Evolutionary conservation across 805 yeast genomes (phyloP).

Genomic region (Ogataea pini): DNA sequence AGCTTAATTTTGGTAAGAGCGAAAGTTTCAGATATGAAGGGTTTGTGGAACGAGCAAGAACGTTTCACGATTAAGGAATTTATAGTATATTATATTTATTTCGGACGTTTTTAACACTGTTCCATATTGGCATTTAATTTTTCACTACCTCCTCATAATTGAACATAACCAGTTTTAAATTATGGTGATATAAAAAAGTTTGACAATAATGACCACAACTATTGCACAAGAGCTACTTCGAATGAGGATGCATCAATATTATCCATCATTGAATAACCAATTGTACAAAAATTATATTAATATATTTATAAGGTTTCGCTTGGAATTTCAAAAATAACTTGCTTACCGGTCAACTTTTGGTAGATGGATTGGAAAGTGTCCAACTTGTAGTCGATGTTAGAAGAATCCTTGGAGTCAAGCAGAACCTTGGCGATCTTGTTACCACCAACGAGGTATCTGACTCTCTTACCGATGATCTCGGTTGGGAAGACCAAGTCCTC

Average conservation of each 20-base stretch:
- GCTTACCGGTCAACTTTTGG: conserved; percentile 99
- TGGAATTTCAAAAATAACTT: conserved; percentile 96
- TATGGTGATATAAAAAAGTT: background rate
- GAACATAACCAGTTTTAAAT: too few species aligned
- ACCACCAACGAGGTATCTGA: conserved; percentile 98
- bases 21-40: conserved; percentile 21
- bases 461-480: conserved; percentile 98
- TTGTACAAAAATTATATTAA: conserved; percentile 13
- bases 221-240: conserved; percentile 6
- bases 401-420: conserved; percentile 96
- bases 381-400: conserved; percentile 96
- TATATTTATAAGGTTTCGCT: conserved; percentile 44
- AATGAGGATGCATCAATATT: background rate
- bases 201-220: conserved; percentile 3
- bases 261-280: conserved; percentile 7
- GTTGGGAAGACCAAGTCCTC: conserved; percentile 99
- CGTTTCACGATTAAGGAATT: conserved; percentile 8
- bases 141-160: too few species aligned
- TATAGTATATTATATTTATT: background rate
- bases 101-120: background rate
- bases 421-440: conserved; percentile 96
- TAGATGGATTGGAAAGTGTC: conserved; percentile 99
- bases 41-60: conserved; percentile 19
- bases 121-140: background rate
- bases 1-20: conserved; percentile 7